A percentile compares a stretch with the other conserved stretches of the same genome.
Evolutionary conservation across 495 filamentous ascomycete species (phyloP).

Genomic region (Penicillium dipodomyicola): DNA sequence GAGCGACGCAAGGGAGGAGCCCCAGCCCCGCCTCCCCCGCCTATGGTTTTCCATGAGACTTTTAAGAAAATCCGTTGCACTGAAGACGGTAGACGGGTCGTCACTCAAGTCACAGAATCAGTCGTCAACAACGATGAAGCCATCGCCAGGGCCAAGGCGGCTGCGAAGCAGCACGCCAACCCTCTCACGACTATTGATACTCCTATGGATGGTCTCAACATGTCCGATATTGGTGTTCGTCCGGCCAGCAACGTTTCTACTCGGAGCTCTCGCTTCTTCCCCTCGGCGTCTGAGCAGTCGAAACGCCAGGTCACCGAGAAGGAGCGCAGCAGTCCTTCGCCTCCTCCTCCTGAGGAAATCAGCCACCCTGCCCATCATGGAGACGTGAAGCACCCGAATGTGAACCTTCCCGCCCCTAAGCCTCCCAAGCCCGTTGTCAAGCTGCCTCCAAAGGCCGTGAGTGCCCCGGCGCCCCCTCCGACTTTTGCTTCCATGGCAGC

Average conservation of each 20-base stretch:
- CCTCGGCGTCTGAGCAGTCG: conserved; percentile 43
- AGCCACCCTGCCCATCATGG: conserved; percentile 71
- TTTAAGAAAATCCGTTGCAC: conserved; percentile 56
- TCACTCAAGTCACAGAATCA: conserved; percentile 34
- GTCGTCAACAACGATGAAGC: conserved; percentile 27
- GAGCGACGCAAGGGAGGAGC: conserved; percentile 39
- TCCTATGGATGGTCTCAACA: conserved; percentile 32
- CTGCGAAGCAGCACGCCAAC: conserved; percentile 22
- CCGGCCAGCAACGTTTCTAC: conserved; percentile 38
- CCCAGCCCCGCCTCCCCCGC: neutral
- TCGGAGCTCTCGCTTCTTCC: conserved; percentile 72
- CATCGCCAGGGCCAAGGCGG: conserved; percentile 5
- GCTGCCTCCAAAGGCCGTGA: conserved; percentile 57
- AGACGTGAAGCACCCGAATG: conserved; percentile 60
- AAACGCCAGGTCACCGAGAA: conserved; percentile 40
- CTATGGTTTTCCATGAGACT: conserved; percentile 55
- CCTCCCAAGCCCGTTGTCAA: conserved; percentile 67
- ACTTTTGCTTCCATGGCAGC: conserved; percentile 58
- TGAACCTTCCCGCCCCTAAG: conserved; percentile 64
- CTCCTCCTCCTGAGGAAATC: conserved; percentile 67
- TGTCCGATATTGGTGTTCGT: conserved; percentile 29
- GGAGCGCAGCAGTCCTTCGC: conserved; percentile 50
- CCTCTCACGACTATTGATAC: conserved; percentile 39
- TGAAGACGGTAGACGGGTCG: conserved; percentile 38
- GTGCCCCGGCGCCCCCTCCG: conserved; percentile 44